Conservation (phyloP, 768 basidiomycete genomes). For the Holtermanniella nyarrowii region DNA sequence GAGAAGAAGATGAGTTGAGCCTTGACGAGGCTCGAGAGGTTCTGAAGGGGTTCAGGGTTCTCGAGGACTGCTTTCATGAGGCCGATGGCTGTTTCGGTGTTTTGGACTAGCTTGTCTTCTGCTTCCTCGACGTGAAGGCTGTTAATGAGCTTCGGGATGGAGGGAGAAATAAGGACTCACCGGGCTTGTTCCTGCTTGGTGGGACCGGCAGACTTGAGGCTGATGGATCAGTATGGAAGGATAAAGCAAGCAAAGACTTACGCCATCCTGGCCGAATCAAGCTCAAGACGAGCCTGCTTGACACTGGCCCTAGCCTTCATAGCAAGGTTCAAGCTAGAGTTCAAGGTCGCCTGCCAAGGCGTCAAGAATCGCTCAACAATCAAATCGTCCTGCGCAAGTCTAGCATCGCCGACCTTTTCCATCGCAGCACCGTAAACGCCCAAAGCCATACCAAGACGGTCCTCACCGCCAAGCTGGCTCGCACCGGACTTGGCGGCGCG, state of each 20-base stretch:
- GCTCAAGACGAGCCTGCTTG: slow-evolving; percentile 56
- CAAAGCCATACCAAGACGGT: slow-evolving; percentile 68
- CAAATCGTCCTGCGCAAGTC: slow-evolving; percentile 66
- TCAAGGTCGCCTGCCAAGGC: slow-evolving; percentile 60
- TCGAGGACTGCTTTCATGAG: slow-evolving; percentile 98
- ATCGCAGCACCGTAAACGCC: slow-evolving; percentile 68
- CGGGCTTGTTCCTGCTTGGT: slow-evolving; percentile 81
- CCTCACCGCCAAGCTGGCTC: slow-evolving; percentile 46
- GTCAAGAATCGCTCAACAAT: slow-evolving; percentile 47
- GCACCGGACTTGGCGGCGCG: slow-evolving; percentile 63
- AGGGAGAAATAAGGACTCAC: slow-evolving; percentile 12
- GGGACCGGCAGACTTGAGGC: slow-evolving; percentile 66
- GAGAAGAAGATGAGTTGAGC: slow-evolving; percentile 53
- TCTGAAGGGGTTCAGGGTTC: slow-evolving; percentile 93
- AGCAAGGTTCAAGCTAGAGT: slow-evolving; percentile 72
- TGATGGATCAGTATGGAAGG: slow-evolving; percentile 40
- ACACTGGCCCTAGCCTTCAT: slow-evolving; percentile 61
- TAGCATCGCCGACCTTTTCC: slow-evolving; percentile 70
- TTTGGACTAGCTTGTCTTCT: slow-evolving; percentile 85
- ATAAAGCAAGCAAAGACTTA: slow-evolving; percentile 15
- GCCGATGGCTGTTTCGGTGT: slow-evolving; percentile 93
- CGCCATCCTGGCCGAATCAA: slow-evolving; percentile 59
- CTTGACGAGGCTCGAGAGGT: slow-evolving; percentile 81
- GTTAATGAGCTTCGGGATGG: background rate
- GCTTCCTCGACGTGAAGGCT: slow-evolving; percentile 54